Conservation (phyloP, 78 protist species). For the Parvularia atlantis region DNA sequence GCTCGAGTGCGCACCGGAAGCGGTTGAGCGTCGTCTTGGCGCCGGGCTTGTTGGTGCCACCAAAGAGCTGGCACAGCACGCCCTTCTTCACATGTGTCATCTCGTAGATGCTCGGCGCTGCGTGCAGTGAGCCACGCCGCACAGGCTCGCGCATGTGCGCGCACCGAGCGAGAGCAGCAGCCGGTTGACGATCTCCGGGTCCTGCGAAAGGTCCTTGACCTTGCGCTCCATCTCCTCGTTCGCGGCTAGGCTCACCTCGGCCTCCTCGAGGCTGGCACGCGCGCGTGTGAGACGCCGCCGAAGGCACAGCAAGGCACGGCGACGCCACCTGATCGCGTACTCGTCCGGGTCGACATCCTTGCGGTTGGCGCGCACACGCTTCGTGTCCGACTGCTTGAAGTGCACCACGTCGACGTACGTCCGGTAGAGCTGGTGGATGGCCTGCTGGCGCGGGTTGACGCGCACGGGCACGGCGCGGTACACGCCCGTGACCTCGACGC, state of each 20-base stretch:
- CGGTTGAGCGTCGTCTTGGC: conserved; percentile 11
- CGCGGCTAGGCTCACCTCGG: conserved; percentile 12
- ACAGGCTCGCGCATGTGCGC: no score
- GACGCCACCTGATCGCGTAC: no score
- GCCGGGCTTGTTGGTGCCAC: conserved; percentile 61
- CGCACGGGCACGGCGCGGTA: conserved; percentile 62
- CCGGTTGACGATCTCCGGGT: conserved; percentile 52
- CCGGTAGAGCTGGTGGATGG: conserved; percentile 19
- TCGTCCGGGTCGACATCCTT: no score
- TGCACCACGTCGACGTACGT: conserved; percentile 50
- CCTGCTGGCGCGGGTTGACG: conserved; percentile 15
- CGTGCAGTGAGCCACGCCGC: fast-evolving
- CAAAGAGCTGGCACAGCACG: conserved; percentile 92
- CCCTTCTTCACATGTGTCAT: conserved; percentile 92
- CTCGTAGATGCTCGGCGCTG: conserved; percentile 95
- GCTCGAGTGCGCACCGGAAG: conserved; percentile 12
- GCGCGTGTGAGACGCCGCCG: no score
- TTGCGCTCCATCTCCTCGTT: conserved; percentile 24
- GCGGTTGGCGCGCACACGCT: neutral
- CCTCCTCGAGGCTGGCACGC: conserved; percentile 48
- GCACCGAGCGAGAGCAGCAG: conserved; percentile 44
- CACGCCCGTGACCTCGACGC: conserved; percentile 89
- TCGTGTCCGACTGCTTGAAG: conserved; percentile 20
- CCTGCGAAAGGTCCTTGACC: conserved; percentile 37
- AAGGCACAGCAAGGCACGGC: no score